A percentile compares a stretch with the other conserved stretches of the same genome.
Evolutionary conservation across 441 rosid species (phyloP).

Genomic region (Brassica balearica): DNA sequence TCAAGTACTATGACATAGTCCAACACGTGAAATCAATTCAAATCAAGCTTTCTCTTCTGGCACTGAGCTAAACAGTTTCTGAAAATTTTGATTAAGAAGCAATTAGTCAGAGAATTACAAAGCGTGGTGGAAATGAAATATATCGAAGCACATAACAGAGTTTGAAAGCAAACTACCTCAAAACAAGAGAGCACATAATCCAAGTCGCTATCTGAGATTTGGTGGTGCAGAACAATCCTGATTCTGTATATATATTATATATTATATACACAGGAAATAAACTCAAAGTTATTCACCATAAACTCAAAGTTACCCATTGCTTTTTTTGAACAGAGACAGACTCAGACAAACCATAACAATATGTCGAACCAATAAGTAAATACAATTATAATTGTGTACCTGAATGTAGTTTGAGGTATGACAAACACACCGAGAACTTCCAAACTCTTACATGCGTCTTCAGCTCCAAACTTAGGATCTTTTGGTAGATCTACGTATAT

Average conservation of each 20-base stretch:
- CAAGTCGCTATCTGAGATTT: conserved; percentile 79
- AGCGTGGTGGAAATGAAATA: neutral
- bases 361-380: conserved; percentile 9
- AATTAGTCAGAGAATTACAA: neutral
- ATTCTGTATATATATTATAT: conserved; percentile 50
- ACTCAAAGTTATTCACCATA: conserved; percentile 3
- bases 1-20: conserved; percentile 21
- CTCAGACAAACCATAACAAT: neutral
- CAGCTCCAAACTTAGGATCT: conserved; percentile 60
- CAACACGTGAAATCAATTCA: conserved; percentile 17
- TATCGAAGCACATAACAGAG: neutral
- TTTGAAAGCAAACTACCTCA: conserved; percentile 53
- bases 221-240: conserved; percentile 88
- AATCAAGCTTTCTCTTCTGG: conserved; percentile 18
- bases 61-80: conserved; percentile 34
- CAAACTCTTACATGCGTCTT: conserved; percentile 65
- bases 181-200: conserved; percentile 70
- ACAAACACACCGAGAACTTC: conserved; percentile 71
- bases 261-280: neutral
- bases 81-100: neutral
- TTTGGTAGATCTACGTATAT: conserved; percentile 62
- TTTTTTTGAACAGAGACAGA: neutral
- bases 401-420: conserved; percentile 61
- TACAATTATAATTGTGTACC: conserved; percentile 44
- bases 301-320: neutral